A percentile compares a stretch with the other conserved stretches of the same genome.
These are phyloP conservation scores for Yamadazyma tumulicola DNA, from an alignment of 805 yeast species.

Conservation along the genomic window DNA sequence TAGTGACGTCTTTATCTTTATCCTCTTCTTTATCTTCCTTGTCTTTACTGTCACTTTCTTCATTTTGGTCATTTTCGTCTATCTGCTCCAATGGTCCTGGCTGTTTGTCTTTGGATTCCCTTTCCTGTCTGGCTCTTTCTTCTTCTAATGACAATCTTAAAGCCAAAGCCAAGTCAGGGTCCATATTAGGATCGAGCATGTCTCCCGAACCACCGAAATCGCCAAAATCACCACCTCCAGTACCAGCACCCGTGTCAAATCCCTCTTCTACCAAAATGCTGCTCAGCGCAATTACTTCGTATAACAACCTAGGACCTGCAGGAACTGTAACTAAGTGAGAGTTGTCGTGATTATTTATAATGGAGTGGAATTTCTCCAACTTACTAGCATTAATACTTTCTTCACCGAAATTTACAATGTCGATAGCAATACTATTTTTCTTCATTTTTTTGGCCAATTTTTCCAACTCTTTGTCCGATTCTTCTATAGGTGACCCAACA, in stretches of 20 bases:
- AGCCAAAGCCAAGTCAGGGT: slow-evolving; percentile 96
- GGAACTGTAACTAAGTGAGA: slow-evolving; percentile 83
- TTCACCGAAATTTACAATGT: slow-evolving; percentile 90
- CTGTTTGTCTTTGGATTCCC: slow-evolving; percentile 47
- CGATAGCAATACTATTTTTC: slow-evolving; percentile 88
- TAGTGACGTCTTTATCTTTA: slow-evolving; percentile 14
- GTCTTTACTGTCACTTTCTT: too few relatives aligned
- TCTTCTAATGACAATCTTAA: slow-evolving; percentile 92
- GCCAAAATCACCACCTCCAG: slow-evolving; percentile 29
- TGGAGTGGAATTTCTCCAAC: slow-evolving; percentile 72
- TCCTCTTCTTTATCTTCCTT: slow-evolving; percentile 12
- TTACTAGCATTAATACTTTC: slow-evolving; percentile 71
- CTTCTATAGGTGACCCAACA: slow-evolving; percentile 81
- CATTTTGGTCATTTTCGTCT: slow-evolving; percentile 22
- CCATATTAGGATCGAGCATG: slow-evolving; percentile 76
- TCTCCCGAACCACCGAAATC: slow-evolving; percentile 47
- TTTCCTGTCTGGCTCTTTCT: slow-evolving; percentile 87
- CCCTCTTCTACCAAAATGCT: slow-evolving; percentile 71
- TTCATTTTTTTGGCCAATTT: slow-evolving; percentile 88
- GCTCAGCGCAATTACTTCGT: slow-evolving; percentile 76
- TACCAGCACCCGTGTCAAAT: slow-evolving; percentile 44
- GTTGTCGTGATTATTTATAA: slow-evolving; percentile 71
- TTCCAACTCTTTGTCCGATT: slow-evolving; percentile 66
- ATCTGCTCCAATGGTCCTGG: slow-evolving; percentile 28
- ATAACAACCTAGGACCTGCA: slow-evolving; percentile 81